Evolutionary conservation across 345 rosid species (phyloP).

Genomic region (Sonneratia alba): DNA sequence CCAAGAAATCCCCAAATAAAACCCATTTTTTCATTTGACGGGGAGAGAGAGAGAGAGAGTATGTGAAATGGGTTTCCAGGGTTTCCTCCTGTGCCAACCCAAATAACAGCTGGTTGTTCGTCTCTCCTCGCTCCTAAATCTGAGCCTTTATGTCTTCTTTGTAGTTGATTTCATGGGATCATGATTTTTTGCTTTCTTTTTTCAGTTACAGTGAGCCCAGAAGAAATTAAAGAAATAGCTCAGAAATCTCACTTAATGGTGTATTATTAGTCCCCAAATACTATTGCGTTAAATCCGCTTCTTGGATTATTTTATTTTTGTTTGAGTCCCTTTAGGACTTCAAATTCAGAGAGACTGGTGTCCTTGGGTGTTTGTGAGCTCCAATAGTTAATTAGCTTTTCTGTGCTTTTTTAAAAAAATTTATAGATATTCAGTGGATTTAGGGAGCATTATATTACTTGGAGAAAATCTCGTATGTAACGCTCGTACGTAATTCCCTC

Average conservation of each 20-base stretch:
- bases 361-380: not conserved
- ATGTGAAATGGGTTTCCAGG: constrained; percentile 5
- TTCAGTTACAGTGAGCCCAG: too few species aligned
- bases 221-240: too few species aligned
- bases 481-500: not conserved
- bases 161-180: too few species aligned
- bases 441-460: not conserved
- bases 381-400: not conserved
- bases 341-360: not conserved
- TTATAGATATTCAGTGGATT: not conserved
- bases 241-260: too few species aligned
- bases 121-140: too few species aligned
- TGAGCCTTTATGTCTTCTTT: too few species aligned
- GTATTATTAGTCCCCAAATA: too few species aligned
- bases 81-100: not conserved
- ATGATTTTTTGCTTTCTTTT: too few species aligned
- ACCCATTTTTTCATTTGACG: not conserved
- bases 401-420: not conserved
- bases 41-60: not conserved
- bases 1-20: not conserved
- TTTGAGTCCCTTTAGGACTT: too few species aligned
- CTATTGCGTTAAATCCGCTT: too few species aligned
- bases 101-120: too few species aligned
- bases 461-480: not conserved
- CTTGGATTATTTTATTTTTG: too few species aligned